Evolutionary conservation across 2,329 filamentous ascomycete species (phyloP).

Genomic region (Calonectria henricotiae): DNA sequence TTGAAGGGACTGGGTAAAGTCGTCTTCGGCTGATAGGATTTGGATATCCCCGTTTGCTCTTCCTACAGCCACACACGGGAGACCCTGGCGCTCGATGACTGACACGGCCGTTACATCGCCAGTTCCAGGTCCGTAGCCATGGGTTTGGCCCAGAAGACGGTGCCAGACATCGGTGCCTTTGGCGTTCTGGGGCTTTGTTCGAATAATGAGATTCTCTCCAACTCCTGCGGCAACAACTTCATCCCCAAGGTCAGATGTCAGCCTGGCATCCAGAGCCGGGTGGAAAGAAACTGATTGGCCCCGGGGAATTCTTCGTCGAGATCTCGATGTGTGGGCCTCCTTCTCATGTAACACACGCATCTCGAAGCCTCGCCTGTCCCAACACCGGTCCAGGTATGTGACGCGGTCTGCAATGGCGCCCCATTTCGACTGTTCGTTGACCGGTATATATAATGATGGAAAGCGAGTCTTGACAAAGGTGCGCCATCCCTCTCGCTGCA

Average conservation of each 20-base stretch:
- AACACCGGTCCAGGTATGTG: constrained; percentile 69
- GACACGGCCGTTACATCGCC: constrained; percentile 69
- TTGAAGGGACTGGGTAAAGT: constrained; percentile 51
- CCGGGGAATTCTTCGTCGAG: constrained; percentile 41
- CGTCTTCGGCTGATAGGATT: constrained; percentile 60
- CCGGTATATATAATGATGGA: constrained; percentile 58
- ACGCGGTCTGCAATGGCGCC: constrained; percentile 62
- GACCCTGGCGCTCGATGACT: constrained; percentile 58
- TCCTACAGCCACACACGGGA: constrained; percentile 63
- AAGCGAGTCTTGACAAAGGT: constrained; percentile 66
- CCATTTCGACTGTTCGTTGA: constrained; percentile 54
- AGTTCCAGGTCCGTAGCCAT: constrained; percentile 62
- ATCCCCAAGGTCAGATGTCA: constrained; percentile 56
- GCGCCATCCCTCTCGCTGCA: constrained; percentile 66
- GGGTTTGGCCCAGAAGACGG: constrained; percentile 57
- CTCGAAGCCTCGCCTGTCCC: constrained; percentile 67
- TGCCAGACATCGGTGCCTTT: constrained; percentile 56
- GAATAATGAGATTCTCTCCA: constrained; percentile 67
- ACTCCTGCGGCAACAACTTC: constrained; percentile 69
- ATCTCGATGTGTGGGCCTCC: constrained; percentile 37
- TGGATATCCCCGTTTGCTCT: constrained; percentile 68
- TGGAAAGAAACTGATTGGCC: constrained; percentile 62
- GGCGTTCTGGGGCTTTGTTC: constrained; percentile 56
- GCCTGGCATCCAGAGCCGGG: constrained; percentile 65
- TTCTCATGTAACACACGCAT: constrained; percentile 52